Evolutionary conservation across 73 alveolate species (phyloP), one percentile per base, ranked within the genome.

Genomic region (Paramecium tetraurelia): DNA sequence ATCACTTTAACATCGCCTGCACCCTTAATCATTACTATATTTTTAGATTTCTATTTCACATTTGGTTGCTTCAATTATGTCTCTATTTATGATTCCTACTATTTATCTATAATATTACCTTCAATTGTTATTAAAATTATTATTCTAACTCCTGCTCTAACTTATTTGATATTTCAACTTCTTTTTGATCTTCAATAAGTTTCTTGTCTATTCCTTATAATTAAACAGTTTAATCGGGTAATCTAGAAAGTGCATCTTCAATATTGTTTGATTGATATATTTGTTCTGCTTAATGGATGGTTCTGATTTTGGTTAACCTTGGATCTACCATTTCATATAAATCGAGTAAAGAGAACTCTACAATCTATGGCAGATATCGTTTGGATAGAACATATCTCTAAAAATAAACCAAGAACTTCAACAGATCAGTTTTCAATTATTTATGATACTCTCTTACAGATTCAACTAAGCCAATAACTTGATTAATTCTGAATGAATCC

Each of bases 401-500:
- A 83, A 89, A 89, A 20, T 63, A 44, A 0, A 89, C 48, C 58
- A 89, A 53, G 24, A 43, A 89, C 41, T 31, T 44, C 5, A 89
- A n/a, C 59, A 89, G 33, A 16, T 89, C 68, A 68, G 63, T 89
- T 24, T 68, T 77, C 33, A 59, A 70, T 72, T 69, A 38, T 24
- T 58, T 89, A 36, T 70, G 38, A 46, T 70, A 89, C 12, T 71
- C 71, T 6, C 85, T 68, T 16, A 89, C 83, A 22, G 94, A 83
- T 89, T 89, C 94, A 14, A 89, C 44, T 8, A 89, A 38, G 72
- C 84, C 75, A 24, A 77, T 50, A 16, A 89, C 75, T 83, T 70
- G 31, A 57, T 77, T 70, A 71, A 89, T 89, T 89, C 94, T 71
- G 46, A 89, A 89, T n/a, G 87, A 71, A 89, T 89, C 94, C 6